Evolutionary conservation across 306 rosid species (phyloP), one percentile per base, ranked within the genome.

Genomic region (Cajanus cajan): DNA sequence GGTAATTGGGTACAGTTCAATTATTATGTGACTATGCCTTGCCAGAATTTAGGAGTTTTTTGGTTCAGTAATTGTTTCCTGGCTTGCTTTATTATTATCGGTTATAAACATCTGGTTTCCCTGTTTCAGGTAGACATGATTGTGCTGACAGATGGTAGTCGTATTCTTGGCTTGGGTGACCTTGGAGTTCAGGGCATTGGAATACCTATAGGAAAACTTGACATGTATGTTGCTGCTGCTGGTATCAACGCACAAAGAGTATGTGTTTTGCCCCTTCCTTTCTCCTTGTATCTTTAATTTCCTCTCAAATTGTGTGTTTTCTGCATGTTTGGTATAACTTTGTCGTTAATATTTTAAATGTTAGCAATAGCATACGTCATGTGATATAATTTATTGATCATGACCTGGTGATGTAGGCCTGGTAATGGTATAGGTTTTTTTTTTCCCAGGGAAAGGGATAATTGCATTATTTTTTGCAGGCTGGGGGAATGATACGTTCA

Each of bases 151-250:
- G 98, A 93, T 81, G 98, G 98, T 63, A 93, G 98, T 73, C 98
- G 98, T 71, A 89, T 93, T 82, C 98, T 93, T 88, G 98, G 98
- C 84, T 84, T 93, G 55, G 98, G 98, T 72, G 98, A 93, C 68
- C 98, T 93, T 80, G 98, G 98, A 58, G 96, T 93, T 83, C 98
- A 93, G 84, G 98, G 98, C 59, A 93, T 93, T 59, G 98, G 91
- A 88, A 93, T 93, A 70, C 96, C 98, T 13, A 91, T 91, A 39
- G 98, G 98, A 72, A 93, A 93, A 83, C 96, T 93, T 74, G 98
- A 93, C 80, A 89, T 93, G 85, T 93, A 93, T 63, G 98, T 93
- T 78, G 96, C 98, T 65, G 98, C 98, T 61, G 98, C 98, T 75
- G 98, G 98, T 31, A 85, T 93, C 22, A 93, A 91, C 80, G 94